Base-by-base conservation (phyloP, 2,329 filamentous ascomycete species). In the Zalaria obscura region DNA sequence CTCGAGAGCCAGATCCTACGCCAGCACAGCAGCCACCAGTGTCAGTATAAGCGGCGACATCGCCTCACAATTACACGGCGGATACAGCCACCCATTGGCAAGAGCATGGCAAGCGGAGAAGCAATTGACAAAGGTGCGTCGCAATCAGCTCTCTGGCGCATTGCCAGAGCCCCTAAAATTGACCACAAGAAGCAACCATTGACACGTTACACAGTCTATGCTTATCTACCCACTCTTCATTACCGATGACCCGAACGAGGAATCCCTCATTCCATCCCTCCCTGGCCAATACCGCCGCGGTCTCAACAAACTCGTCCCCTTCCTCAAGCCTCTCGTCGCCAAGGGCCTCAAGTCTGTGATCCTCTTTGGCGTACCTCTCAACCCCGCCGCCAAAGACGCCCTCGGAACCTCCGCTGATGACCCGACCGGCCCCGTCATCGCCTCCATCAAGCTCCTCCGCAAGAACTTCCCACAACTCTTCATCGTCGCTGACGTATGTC, bases 171-270 rank as follows among this genome's bases (percentile, higher is more conserved):
- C 18, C 18, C 18, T 18, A 18, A 18, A 18, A 18, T 18, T 18
- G 18, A 18, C 18, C 18, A 18, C 18, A 18, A 18, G 18, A 18
- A 18, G 18, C 18, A 18, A 18, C 18, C 18, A 18, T 18, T 18
- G 18, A 18, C 18, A 18, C 18, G 18, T 18, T 18, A 18, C 18
- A 18, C 18, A 94, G 86, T 91, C 88, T 32, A 96, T 96, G 91
- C 80, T 98, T 55, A 95, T 98, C 56, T 96, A 93, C 65, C 91
- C 91, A 8, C 74, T 98, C 50, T 98, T 98, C 68, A 77, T 98
- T 50, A 93, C 91, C 55, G 91, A 98, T 63, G 77, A 84, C 56
- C 83, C 89, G 31, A 85, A 96, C 55, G 89, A 96, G 66, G 84
- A 95, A 67, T 83, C 80, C 9, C 72, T 83, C 10, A 93, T 98